Evolutionary conservation across 106 monocot species (phyloP).

Genomic region (Allium cepa): DNA sequence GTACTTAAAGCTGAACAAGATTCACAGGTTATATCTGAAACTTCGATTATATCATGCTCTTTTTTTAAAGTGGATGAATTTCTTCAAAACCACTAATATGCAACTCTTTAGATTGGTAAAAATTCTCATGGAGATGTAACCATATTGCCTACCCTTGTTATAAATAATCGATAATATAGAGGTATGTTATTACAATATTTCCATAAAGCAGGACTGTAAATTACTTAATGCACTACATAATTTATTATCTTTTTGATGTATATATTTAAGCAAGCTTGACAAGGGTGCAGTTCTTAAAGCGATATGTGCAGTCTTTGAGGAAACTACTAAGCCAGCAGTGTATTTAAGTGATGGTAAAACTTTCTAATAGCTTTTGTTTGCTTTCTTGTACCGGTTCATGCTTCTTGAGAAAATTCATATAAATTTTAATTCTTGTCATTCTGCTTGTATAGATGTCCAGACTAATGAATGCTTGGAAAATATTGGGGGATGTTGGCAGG

Average conservation of each 20-base stretch:
- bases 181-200: constrained; percentile 10
- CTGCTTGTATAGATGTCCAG: constrained; percentile 24
- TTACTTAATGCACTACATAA: no score
- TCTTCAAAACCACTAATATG: no score
- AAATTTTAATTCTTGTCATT: not conserved
- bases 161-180: constrained; percentile 58
- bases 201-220: no score
- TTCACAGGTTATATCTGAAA: constrained; percentile 29
- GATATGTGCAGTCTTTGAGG: constrained; percentile 52
- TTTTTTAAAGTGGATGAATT: not conserved
- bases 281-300: constrained; percentile 56
- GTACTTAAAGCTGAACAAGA: constrained; percentile 65
- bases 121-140: constrained; percentile 53
- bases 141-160: constrained; percentile 57
- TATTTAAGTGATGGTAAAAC: constrained; percentile 34
- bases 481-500: constrained; percentile 61
- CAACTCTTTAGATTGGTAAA: constrained; percentile 40
- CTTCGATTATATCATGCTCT: not conserved
- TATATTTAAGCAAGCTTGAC: constrained; percentile 39
- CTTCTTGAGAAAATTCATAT: not conserved
- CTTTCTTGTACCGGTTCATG: not conserved
- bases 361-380: not conserved
- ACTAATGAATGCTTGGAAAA: constrained; percentile 63
- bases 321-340: constrained; percentile 52
- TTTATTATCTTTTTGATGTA: constrained; percentile 1